phyloP scores from a whole-genome alignment of 768 basidiomycete species.

The Suillus fuscotomentosus region DNA sequence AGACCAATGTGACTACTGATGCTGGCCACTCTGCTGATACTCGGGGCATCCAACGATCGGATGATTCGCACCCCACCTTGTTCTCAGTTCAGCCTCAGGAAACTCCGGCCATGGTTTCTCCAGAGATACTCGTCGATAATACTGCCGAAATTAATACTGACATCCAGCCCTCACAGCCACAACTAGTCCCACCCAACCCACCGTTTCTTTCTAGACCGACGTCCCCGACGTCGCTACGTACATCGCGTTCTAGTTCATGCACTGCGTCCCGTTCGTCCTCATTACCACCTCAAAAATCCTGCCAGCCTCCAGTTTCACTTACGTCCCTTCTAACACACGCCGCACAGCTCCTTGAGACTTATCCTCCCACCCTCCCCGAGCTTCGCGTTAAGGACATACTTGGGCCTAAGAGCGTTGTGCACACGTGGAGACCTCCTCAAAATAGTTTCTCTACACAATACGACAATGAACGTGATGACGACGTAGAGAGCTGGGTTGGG shows the following conservation, averaged over 20 bases:
- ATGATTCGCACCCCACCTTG: neutral
- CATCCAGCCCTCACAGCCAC: neutral
- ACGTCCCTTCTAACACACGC: constrained; percentile 52
- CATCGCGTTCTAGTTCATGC: constrained; percentile 3
- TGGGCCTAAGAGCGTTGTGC: constrained; percentile 75
- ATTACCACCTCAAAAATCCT: constrained; percentile 7
- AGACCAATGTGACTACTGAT: neutral
- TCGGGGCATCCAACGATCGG: neutral
- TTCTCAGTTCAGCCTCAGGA: neutral
- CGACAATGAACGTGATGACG: constrained; percentile 37
- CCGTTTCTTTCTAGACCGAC: neutral
- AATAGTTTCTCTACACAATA: neutral
- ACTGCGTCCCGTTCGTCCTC: constrained; percentile 2
- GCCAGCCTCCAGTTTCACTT: constrained; percentile 35
- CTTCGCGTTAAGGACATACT: constrained; percentile 59
- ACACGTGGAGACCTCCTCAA: constrained; percentile 63
- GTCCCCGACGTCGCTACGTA: neutral
- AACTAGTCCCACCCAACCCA: neutral
- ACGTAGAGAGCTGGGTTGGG: constrained; percentile 60
- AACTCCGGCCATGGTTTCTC: neutral
- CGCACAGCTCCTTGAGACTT: constrained; percentile 55
- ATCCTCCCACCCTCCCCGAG: constrained; percentile 58
- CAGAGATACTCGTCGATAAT: neutral
- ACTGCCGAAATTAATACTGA: constrained; percentile 11
- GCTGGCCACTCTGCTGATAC: neutral